A percentile compares a stretch with the other conserved stretches of the same genome.
Conservation (phyloP, 805 yeast species). For the Suhomyces pyralidae region DNA sequence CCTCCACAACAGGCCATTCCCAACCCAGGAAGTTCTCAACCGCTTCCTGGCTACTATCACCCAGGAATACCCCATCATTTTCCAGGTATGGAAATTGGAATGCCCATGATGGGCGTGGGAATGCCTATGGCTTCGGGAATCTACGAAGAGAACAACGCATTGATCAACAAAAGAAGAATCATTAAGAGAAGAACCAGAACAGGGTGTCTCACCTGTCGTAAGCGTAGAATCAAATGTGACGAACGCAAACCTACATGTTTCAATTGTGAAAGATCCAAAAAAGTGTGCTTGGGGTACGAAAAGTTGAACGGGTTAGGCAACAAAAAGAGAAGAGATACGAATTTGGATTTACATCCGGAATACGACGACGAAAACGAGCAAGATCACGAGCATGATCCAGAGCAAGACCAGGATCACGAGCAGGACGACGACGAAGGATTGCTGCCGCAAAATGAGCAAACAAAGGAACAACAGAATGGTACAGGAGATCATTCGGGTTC, state of each 20-base stretch:
- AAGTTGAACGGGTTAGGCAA: constrained; percentile 6
- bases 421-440: not conserved
- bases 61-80: constrained; percentile 1
- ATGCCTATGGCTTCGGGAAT: constrained; percentile 5
- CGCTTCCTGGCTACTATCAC: constrained; percentile 2
- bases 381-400: not conserved
- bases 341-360: constrained; percentile 2
- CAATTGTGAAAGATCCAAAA: constrained; percentile 64
- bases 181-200: constrained; percentile 65
- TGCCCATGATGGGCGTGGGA: constrained; percentile 5
- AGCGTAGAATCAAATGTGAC: constrained; percentile 60
- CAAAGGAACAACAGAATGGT: not conserved
- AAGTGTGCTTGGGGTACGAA: constrained; percentile 68
- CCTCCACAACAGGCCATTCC: not conserved
- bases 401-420: not conserved
- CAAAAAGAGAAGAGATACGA: constrained; percentile 5
- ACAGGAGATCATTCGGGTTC: constrained; percentile 5
- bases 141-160: constrained; percentile 28
- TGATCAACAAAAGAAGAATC: constrained; percentile 38
- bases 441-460: not conserved
- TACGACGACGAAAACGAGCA: constrained; percentile 3
- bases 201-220: constrained; percentile 72
- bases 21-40: not conserved
- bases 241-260: constrained; percentile 67
- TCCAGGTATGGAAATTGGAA: not conserved